Base-by-base conservation (phyloP, 2,329 filamentous ascomycete genomes). In the Teratosphaeriaceae sp. region DNA sequence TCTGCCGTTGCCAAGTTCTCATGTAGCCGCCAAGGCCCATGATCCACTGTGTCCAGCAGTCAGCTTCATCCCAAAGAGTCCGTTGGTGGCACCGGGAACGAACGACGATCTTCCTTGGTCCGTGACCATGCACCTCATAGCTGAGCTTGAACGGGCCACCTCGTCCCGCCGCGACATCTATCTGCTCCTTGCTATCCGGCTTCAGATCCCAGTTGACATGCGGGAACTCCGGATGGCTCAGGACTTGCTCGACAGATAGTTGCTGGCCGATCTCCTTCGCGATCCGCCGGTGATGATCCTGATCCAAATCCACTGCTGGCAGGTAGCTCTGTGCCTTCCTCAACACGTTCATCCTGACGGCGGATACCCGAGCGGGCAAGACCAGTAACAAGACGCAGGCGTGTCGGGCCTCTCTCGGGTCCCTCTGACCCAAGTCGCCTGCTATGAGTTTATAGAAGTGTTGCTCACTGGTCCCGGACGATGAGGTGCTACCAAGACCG, bases 1-100 rank as follows among this genome's bases (percentile, higher is more conserved):
- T 92, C 61, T 94, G 88, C 41, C 85, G 79, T 69, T 94, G 87
- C 85, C 85, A 94, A 43, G 80, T 75, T 33, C 78, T 73, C 60
- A 73, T 77, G 56, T 73, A 73, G 43, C 81, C 80, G 27, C 82
- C 86, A 3, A 94, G 74, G 49, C 88, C 88, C 81, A 88, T 88
- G 56, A 94, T 75, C 68, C 85, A 80, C 85, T 89, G 55, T n/a
- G n/a, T n/a, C n/a, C n/a, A n/a, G n/a, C n/a, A n/a, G n/a, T n/a
- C n/a, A n/a, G n/a, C n/a, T n/a, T n/a, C n/a, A n/a, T n/a, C n/a
- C n/a, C n/a, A n/a, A n/a, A n/a, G n/a, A n/a, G n/a, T n/a, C n/a
- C n/a, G n/a, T n/a, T n/a, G n/a, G n/a, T n/a, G n/a, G n/a, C n/a
- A n/a, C n/a, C n/a, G n/a, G n/a, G 15, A 33, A 77, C 83, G 51